phyloP scores from a whole-genome alignment of 192 early-diverging fungal genomes.

The Gaertneriomyces semiglobifer region DNA sequence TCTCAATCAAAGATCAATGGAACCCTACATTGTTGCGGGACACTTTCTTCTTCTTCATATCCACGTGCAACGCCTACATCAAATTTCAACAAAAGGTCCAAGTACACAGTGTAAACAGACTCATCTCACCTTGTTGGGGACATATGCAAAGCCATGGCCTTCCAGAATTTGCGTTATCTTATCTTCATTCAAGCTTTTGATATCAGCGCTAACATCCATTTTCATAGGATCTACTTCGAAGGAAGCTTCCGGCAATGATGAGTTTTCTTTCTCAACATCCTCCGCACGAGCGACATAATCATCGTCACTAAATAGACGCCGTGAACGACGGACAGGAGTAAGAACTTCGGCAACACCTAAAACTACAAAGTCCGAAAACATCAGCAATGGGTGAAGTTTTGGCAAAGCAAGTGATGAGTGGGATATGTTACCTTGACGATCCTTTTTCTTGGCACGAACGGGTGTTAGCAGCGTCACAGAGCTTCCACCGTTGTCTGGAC shows the following conservation, averaged over 20 bases:
- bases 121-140: conserved; percentile 6
- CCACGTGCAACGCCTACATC: too few species aligned
- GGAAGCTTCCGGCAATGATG: too few species aligned
- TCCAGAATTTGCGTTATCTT: conserved; percentile 1
- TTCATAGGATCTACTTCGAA: too few species aligned
- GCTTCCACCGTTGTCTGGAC: conserved; percentile 14
- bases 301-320: conserved; percentile 9
- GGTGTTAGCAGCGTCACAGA: conserved; percentile 18
- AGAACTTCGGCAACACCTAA: conserved; percentile 11
- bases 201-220: background rate
- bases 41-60: too few species aligned
- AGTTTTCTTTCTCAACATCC: too few species aligned
- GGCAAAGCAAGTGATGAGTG: background rate
- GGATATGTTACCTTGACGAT: conserved; percentile 13
- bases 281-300: background rate
- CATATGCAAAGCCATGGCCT: conserved; percentile 15
- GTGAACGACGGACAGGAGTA: conserved; percentile 24
- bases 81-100: too few species aligned
- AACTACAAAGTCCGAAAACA: conserved; percentile 1
- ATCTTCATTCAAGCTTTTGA: background rate
- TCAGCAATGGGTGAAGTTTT: background rate
- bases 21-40: too few species aligned
- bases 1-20: too few species aligned
- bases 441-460: conserved; percentile 25
- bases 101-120: background rate